Conservation (phyloP, 202 grass and related monocot genomes). For the Schoenoplectus triqueter region DNA sequence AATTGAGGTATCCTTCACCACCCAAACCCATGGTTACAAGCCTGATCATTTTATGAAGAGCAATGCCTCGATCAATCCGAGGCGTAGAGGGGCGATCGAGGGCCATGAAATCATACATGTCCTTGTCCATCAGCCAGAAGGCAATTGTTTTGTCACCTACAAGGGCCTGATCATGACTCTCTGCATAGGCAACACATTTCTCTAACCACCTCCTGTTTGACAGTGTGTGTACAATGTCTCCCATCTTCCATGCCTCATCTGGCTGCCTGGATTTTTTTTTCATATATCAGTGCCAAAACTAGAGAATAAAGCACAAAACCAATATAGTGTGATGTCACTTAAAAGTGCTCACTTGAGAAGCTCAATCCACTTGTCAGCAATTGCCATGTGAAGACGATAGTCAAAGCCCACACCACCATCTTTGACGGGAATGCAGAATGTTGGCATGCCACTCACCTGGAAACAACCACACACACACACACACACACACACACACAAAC, state of each 20-base stretch:
- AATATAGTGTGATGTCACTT: conserved; percentile 23
- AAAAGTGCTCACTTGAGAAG: conserved; percentile 77
- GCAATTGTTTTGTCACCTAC: conserved; percentile 98
- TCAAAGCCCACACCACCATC: conserved; percentile 95
- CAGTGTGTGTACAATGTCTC: conserved; percentile 82
- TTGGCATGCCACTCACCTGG: conserved; percentile 99
- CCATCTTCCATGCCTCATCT: conserved; percentile 85
- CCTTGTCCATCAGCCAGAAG: conserved; percentile 99
- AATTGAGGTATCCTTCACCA: conserved; percentile 97
- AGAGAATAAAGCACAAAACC: conserved; percentile 28
- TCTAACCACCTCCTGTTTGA: conserved; percentile 94
- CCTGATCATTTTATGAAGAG: conserved; percentile 99
- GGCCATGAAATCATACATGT: conserved; percentile 99
- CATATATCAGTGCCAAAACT: conserved; percentile 25
- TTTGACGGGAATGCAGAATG: conserved; percentile 79
- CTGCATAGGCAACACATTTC: conserved; percentile 96
- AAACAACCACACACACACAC: conserved; percentile 26
- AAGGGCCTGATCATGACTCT: conserved; percentile 97
- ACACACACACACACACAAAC: too few relatives aligned
- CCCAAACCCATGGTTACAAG: conserved; percentile 96
- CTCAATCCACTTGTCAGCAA: conserved; percentile 99
- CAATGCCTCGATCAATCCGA: conserved; percentile 94
- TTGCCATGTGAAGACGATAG: conserved; percentile 96
- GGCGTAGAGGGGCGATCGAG: conserved; percentile 86
- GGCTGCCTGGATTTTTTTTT: conserved; percentile 48